phyloP scores from a whole-genome alignment of 129 eudicot species.

The Flaveria robusta region DNA sequence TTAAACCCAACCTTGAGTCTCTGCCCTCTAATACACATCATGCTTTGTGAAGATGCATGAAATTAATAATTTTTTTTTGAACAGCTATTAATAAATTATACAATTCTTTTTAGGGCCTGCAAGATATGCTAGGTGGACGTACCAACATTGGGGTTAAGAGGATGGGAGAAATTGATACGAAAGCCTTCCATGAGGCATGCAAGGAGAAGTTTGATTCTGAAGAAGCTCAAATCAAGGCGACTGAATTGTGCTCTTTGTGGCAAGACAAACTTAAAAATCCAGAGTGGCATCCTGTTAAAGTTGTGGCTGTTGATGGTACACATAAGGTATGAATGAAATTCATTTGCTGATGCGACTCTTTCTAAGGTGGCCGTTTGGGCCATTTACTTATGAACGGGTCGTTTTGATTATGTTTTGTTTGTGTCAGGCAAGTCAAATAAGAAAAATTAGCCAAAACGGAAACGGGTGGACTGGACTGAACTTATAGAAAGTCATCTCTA shows the following conservation, averaged over 20 bases:
- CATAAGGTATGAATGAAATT: slow-evolving; percentile 39
- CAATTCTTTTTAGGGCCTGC: slow-evolving; percentile 57
- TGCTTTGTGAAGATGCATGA: neutral
- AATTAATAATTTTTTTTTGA: neutral
- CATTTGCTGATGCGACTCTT: neutral
- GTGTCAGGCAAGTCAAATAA: too few species aligned
- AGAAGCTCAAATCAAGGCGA: slow-evolving; percentile 71
- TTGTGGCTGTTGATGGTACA: slow-evolving; percentile 38
- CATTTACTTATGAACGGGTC: neutral
- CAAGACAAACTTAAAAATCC: slow-evolving; percentile 72
- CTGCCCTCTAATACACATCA: neutral
- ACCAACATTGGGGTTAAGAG: slow-evolving; percentile 72
- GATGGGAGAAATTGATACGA: slow-evolving; percentile 81
- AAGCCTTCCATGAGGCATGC: slow-evolving; percentile 51
- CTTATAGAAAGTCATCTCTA: neutral
- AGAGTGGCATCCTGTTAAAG: slow-evolving; percentile 70
- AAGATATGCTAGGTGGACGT: slow-evolving; percentile 51
- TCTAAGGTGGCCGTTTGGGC: neutral
- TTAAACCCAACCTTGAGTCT: neutral
- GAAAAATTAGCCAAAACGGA: neutral
- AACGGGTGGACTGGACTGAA: neutral
- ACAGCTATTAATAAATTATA: neutral
- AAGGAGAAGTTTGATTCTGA: slow-evolving; percentile 49
- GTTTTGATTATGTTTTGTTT: neutral
- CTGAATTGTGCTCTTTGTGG: slow-evolving; percentile 75